These are phyloP conservation scores for Ailanthus altissimus DNA, from an alignment of 345 rosid species.

Conservation along the genomic window DNA sequence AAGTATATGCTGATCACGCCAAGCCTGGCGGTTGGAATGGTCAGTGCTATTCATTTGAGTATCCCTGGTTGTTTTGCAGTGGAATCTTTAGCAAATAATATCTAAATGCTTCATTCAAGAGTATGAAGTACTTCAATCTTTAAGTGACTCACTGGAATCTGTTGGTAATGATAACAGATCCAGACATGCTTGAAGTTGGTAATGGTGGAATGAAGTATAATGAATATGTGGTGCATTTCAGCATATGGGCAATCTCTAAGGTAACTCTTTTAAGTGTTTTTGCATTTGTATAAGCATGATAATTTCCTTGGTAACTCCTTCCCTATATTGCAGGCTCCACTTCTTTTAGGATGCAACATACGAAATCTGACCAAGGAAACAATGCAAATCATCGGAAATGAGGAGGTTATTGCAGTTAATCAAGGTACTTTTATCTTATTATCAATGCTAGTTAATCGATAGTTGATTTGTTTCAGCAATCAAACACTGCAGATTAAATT, in stretches of 20 bases:
- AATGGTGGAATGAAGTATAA: conserved; percentile 42
- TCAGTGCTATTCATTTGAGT: conserved; percentile 3
- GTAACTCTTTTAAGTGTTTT: conserved; percentile 4
- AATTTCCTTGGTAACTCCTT: background rate
- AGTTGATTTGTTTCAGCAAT: background rate
- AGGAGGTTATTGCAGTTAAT: conserved; percentile 49
- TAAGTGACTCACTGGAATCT: background rate
- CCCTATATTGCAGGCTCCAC: conserved; percentile 36
- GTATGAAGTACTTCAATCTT: background rate
- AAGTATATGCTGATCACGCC: conserved; percentile 26
- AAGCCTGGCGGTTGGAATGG: conserved; percentile 28
- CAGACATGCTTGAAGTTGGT: conserved; percentile 49
- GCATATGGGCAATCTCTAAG: conserved; percentile 44
- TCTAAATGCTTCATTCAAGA: background rate
- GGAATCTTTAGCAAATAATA: background rate
- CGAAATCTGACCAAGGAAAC: conserved; percentile 37
- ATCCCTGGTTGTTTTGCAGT: background rate
- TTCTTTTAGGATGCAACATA: conserved; percentile 48
- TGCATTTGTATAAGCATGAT: background rate
- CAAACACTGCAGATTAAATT: background rate
- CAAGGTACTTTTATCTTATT: conserved; percentile 32
- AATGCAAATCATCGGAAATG: conserved; percentile 35
- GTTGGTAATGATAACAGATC: conserved; percentile 22
- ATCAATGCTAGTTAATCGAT: background rate
- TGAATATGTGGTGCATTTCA: conserved; percentile 42